Base-by-base conservation (phyloP, 495 filamentous ascomycete species). In the Pyrenopolyporus hunteri region DNA sequence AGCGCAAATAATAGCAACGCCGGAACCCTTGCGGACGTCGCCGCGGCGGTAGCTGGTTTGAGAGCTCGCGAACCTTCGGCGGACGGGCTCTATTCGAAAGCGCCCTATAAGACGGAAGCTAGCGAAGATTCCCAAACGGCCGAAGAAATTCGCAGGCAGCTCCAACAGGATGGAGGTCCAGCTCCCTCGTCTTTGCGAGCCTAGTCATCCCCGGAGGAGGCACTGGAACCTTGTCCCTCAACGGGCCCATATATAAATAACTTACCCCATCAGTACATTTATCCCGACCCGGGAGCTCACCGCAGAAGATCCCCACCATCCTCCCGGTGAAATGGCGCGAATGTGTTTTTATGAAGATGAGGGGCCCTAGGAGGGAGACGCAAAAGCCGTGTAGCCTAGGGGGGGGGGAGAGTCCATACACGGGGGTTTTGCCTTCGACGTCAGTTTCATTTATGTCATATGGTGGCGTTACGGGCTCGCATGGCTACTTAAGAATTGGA, bases 141-240 rank as follows among this genome's bases (percentile, higher is more conserved):
- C 0, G 72, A 77, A 44, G 72, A 74, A 39, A 72, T 73, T 13
- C 72, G 72, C 42, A 63, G 76, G 32, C 76, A 79, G 40, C 51
- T 76, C 31, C 71, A 73, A 42, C 57, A 67, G 0, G 75, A 74
- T 6, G 67, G 64, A 6, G 22, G 57, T 26, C 66, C 68, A 13
- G 57, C 69, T 11, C 66, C 66, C 20, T 62, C 69, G 9, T 68
- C 68, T 16, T 44, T 71, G 37, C 65, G 68, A 57, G 51, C 63
- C 46, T 70, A 67, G 48, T 48, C 32, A 37, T 43, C 49, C 44
- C 54, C 32, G 11, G 29, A 54, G 13, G 26, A 5, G 22, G 42
- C 25, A 35, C n/a, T 8, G 54, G 46, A 23, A n/a, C 10, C 36
- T 37, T 14, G 28, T 29, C 14, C 1, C 23, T 20, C 29, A 40